Percentiles rank a stretch among this genome's conserved stretches.
phyloP scores from a whole-genome alignment of 106 monocot species.

The Dendrobium officinale region DNA sequence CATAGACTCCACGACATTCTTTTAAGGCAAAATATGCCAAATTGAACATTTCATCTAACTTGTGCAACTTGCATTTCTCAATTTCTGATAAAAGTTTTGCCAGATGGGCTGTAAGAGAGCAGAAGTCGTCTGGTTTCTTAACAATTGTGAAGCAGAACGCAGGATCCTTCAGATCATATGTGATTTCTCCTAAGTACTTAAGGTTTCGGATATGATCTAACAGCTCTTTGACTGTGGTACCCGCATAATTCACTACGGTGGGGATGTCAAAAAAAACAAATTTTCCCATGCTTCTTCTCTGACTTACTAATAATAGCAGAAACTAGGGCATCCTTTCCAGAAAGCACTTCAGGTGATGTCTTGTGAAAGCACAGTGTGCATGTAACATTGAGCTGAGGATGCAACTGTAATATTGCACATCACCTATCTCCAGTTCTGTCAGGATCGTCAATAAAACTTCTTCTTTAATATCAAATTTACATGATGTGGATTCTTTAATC shows the following conservation, averaged over 20 bases:
- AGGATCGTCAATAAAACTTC: slow-evolving; percentile 89
- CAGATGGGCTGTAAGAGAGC: slow-evolving; percentile 45
- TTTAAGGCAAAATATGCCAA: slow-evolving; percentile 66
- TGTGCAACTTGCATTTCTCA: slow-evolving; percentile 71
- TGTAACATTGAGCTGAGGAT: slow-evolving; percentile 61
- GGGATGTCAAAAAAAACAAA: slow-evolving; percentile 85
- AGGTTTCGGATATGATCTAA: slow-evolving; percentile 61
- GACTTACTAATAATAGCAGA: slow-evolving; percentile 64
- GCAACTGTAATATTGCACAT: slow-evolving; percentile 62
- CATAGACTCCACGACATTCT: slow-evolving; percentile 48
- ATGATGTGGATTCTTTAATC: slow-evolving; percentile 64
- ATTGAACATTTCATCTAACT: slow-evolving; percentile 79
- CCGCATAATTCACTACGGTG: slow-evolving; percentile 47
- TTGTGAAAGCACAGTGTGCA: slow-evolving; percentile 88
- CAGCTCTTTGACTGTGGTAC: slow-evolving; percentile 28
- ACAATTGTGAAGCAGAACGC: slow-evolving; percentile 65
- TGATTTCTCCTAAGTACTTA: slow-evolving; percentile 77
- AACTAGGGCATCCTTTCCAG: slow-evolving; percentile 58
- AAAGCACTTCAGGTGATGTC: slow-evolving; percentile 68
- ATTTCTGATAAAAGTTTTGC: slow-evolving; percentile 64
- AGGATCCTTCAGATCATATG: slow-evolving; percentile 83
- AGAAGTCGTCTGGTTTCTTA: slow-evolving; percentile 69
- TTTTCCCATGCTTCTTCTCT: slow-evolving; percentile 60
- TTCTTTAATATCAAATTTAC: slow-evolving; percentile 95
- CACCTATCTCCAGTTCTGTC: slow-evolving; percentile 82